Percentiles rank a stretch among this genome's conserved stretches.
These are phyloP conservation scores for Aspergillus sp. DNA, from an alignment of 2,329 filamentous ascomycete species.

Conservation along the genomic window DNA sequence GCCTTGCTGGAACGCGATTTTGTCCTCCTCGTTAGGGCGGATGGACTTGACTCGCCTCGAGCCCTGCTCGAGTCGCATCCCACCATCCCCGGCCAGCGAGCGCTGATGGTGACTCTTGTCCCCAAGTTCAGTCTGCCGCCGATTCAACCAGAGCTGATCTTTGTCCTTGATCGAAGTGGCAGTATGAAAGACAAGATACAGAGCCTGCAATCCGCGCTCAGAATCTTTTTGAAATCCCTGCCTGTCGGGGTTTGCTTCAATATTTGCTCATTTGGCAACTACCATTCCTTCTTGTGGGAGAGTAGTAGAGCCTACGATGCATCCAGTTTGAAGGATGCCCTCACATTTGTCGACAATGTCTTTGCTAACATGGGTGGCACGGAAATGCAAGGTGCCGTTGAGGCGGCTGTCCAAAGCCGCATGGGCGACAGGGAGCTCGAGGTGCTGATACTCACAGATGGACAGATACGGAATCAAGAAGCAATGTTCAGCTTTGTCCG, in stretches of 20 bases:
- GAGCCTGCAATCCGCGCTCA: conserved; percentile 47
- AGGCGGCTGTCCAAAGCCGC: conserved; percentile 43
- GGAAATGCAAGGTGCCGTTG: conserved; percentile 46
- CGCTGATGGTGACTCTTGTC: conserved; percentile 66
- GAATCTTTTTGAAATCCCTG: conserved; percentile 56
- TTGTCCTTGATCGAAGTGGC: conserved; percentile 67
- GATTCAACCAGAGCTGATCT: conserved; percentile 60
- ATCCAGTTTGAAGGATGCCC: conserved; percentile 40
- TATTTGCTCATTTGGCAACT: conserved; percentile 54
- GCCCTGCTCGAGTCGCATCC: conserved; percentile 65
- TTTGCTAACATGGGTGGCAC: conserved; percentile 50
- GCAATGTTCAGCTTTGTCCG: conserved; percentile 47
- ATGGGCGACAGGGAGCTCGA: conserved; percentile 46
- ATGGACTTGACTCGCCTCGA: conserved; percentile 55
- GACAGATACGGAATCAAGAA: conserved; percentile 49
- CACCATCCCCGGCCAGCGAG: conserved; percentile 55
- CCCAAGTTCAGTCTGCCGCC: conserved; percentile 62
- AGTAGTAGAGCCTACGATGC: conserved; percentile 45
- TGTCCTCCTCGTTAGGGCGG: conserved; percentile 59
- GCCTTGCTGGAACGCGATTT: conserved; percentile 58
- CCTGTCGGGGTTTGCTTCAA: conserved; percentile 54
- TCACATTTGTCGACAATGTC: conserved; percentile 40
- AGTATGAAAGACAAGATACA: conserved; percentile 50
- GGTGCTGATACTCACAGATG: conserved; percentile 55
- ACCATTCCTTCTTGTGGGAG: conserved; percentile 44